Evolutionary conservation across 257 asterid genomes (phyloP).

Genomic region (Solanum megistacrolobum): DNA sequence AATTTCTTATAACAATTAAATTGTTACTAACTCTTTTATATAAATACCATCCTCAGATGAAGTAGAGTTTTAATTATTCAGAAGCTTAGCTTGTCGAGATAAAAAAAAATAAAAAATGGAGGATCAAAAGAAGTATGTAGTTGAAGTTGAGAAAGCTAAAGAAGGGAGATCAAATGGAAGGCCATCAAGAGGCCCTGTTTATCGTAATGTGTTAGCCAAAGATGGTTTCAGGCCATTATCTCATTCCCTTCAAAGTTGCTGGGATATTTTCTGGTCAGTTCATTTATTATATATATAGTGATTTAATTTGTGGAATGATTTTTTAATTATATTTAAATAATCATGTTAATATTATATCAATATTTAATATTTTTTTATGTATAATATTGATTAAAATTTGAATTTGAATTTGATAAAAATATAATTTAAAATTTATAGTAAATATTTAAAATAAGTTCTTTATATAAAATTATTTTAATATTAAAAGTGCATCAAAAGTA

Average conservation of each 20-base stretch:
- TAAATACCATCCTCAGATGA: background rate
- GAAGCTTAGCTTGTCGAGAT: background rate
- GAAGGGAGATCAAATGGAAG: constrained; percentile 39
- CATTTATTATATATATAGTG: background rate
- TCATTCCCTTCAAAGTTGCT: constrained; percentile 42
- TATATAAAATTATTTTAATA: too few relatives aligned
- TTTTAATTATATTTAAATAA: too few relatives aligned
- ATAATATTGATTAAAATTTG: background rate
- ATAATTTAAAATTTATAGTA: too few relatives aligned
- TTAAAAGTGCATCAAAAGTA: too few relatives aligned
- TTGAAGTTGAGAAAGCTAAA: constrained; percentile 50
- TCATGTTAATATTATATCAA: too few relatives aligned
- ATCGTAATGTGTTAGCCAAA: constrained; percentile 40
- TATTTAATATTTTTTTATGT: background rate
- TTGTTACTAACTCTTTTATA: background rate
- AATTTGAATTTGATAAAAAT: too few relatives aligned
- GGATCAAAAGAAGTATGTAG: constrained; percentile 26
- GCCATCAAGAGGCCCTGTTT: constrained; percentile 64
- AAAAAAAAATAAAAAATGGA: background rate
- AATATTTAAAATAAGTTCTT: too few relatives aligned
- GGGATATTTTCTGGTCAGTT: constrained; percentile 67
- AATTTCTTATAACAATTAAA: background rate
- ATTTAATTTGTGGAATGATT: background rate
- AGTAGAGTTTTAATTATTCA: background rate
- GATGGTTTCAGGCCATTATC: constrained; percentile 59